These are phyloP conservation scores for Phlyctochytrium arcticum DNA, from an alignment of 192 early-diverging fungal genomes.

Conservation along the genomic window DNA sequence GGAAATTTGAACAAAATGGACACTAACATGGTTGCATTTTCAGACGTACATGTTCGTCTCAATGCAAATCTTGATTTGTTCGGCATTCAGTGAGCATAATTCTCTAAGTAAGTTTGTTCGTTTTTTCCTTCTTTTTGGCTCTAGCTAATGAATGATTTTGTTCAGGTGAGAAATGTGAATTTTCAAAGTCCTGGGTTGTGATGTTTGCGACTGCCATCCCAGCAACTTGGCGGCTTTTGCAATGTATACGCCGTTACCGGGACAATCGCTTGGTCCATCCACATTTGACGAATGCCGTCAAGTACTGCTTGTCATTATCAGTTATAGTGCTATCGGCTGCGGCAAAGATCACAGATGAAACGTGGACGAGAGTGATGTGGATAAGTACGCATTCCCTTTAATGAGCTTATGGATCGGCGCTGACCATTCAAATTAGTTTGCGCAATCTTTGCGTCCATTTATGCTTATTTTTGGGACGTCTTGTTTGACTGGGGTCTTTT, in stretches of 20 bases:
- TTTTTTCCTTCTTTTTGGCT: no score
- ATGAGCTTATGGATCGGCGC: no score
- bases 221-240: constrained; percentile 27
- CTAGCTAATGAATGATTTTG: no score
- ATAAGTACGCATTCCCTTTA: no score
- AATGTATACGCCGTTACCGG: constrained; percentile 37
- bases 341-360: constrained; percentile 2
- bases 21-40: neutral
- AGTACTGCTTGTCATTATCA: constrained; percentile 35
- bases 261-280: constrained; percentile 27
- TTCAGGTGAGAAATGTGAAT: constrained; percentile 17
- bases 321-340: constrained; percentile 34
- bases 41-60: constrained; percentile 34
- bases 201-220: constrained; percentile 29
- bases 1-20: constrained; percentile 3
- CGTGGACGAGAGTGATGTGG: constrained; percentile 24
- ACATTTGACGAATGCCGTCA: constrained; percentile 38
- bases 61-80: constrained; percentile 25
- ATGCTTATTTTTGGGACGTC: constrained; percentile 44
- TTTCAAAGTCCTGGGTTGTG: constrained; percentile 30
- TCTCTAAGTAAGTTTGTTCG: neutral
- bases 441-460: constrained; percentile 23
- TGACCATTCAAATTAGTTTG: neutral
- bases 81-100: constrained; percentile 16
- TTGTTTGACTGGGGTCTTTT: constrained; percentile 39